A percentile compares a stretch with the other conserved stretches of the same genome.
Conservation (phyloP, 176 grass and related monocot genomes). For the Eleusine coracana region DNA sequence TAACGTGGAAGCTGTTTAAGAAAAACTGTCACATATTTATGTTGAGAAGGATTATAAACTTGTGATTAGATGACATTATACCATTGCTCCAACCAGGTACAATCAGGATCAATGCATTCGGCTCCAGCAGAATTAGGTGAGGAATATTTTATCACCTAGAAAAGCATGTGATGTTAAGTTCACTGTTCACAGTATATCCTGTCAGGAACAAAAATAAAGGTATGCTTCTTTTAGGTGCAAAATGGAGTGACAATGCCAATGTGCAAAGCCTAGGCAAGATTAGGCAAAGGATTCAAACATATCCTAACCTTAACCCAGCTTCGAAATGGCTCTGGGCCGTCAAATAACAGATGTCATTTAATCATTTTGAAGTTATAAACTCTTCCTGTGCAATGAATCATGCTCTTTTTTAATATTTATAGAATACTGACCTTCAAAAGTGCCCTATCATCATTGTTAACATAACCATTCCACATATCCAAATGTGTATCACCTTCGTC, state of each 20-base stretch:
- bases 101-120: conserved; percentile 91
- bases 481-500: conserved; percentile 24
- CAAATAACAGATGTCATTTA: neutral
- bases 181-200: conserved; percentile 27
- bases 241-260: neutral
- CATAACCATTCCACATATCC: conserved; percentile 76
- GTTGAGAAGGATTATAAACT: neutral
- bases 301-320: neutral
- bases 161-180: conserved; percentile 34
- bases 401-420: neutral
- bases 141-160: conserved; percentile 91
- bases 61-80: conserved; percentile 41
- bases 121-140: conserved; percentile 93
- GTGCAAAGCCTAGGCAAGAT: neutral
- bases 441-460: conserved; percentile 83
- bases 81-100: conserved; percentile 93
- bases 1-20: conserved; percentile 16
- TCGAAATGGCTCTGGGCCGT: neutral
- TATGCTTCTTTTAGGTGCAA: neutral
- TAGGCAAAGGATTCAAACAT: neutral
- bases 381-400: neutral
- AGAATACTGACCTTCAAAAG: conserved; percentile 75
- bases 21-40: neutral
- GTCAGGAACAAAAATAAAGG: conserved; percentile 3
- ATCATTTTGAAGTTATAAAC: neutral